phyloP scores from a whole-genome alignment of 2,329 filamentous ascomycete species.

The Cryphonectria parasitica region DNA sequence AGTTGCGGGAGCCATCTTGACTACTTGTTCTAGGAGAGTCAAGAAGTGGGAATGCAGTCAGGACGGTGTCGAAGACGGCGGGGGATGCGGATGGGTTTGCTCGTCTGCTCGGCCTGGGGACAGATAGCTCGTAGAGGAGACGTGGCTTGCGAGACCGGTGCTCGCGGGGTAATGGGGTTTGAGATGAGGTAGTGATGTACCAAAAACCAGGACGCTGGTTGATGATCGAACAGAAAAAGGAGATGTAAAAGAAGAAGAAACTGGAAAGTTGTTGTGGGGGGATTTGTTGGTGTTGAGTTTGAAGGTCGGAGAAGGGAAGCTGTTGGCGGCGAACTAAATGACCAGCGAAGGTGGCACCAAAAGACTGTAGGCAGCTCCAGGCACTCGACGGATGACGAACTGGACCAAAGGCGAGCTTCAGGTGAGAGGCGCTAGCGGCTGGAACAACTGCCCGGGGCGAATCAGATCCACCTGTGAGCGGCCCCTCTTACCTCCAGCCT shows the following conservation, averaged over 20 bases:
- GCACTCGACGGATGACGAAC: conserved; percentile 28
- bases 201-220: conserved; percentile 14
- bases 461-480: conserved; percentile 21
- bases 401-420: conserved; percentile 16
- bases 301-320: conserved; percentile 7
- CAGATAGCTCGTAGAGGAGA: conserved; percentile 22
- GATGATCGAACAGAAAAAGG: not conserved
- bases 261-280: not conserved
- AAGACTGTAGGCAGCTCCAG: conserved; percentile 20
- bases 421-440: conserved; percentile 17
- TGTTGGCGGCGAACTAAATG: conserved; percentile 14
- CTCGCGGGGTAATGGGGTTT: not conserved
- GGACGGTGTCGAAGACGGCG: conserved; percentile 18
- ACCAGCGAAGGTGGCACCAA: conserved; percentile 12
- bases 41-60: conserved; percentile 21
- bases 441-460: conserved; percentile 24
- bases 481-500: conserved; percentile 5
- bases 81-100: conserved; percentile 17
- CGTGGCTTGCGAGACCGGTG: conserved; percentile 6
- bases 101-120: conserved; percentile 14
- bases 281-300: not conserved
- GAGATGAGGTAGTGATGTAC: not conserved
- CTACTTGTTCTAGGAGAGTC: conserved; percentile 29
- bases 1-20: conserved; percentile 73
- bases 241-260: not conserved